These are phyloP conservation scores for Saccharomycopsis microspora DNA, from an alignment of 805 yeast species.

Conservation along the genomic window DNA sequence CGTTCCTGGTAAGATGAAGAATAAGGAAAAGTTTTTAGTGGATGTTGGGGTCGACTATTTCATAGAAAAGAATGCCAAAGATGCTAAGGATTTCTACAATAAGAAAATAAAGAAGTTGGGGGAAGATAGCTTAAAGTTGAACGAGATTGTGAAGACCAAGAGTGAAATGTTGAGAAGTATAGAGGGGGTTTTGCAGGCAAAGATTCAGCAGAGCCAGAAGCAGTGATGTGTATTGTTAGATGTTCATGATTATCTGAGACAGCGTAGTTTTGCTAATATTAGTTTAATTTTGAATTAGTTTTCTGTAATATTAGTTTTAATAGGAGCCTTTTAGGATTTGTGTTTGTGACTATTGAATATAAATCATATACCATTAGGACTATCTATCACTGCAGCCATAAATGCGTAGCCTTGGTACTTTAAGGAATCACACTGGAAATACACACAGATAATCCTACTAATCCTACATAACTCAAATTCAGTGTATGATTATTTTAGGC, in stretches of 20 bases:
- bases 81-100: constrained; percentile 62
- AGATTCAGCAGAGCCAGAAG: constrained; percentile 22
- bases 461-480: too few relatives aligned
- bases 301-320: too few relatives aligned
- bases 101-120: constrained; percentile 61
- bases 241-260: neutral
- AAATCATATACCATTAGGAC: too few relatives aligned
- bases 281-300: too few relatives aligned
- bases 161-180: constrained; percentile 49
- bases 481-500: too few relatives aligned
- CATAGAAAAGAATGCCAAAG: constrained; percentile 63
- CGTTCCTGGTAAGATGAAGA: constrained; percentile 70
- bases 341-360: too few relatives aligned
- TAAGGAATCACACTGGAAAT: too few relatives aligned
- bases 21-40: constrained; percentile 63
- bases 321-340: too few relatives aligned
- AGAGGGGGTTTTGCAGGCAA: constrained; percentile 44
- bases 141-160: constrained; percentile 67
- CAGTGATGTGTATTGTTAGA: neutral
- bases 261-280: too few relatives aligned
- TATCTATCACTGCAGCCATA: too few relatives aligned
- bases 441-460: too few relatives aligned
- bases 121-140: constrained; percentile 63
- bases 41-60: constrained; percentile 96
- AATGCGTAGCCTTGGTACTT: too few relatives aligned